A percentile compares a stretch with the other conserved stretches of the same genome.
Evolutionary conservation across 805 yeast species (phyloP).

Genomic region (Hanseniaspora vineae): DNA sequence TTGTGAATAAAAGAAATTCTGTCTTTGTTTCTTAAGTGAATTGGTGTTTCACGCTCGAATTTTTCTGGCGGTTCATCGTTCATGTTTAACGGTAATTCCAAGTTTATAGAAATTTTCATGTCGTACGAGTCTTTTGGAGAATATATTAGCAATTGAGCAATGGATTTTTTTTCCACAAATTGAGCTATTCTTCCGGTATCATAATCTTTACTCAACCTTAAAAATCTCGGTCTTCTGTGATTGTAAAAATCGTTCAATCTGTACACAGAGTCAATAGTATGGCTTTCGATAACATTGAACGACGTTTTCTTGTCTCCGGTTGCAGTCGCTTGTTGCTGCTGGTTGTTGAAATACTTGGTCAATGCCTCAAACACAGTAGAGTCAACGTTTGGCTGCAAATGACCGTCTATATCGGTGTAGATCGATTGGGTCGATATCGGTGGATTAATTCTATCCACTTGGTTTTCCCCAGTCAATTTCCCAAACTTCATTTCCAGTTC

Average conservation of each 20-base stretch:
- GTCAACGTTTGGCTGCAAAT: constrained; percentile 55
- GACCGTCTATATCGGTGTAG: constrained; percentile 41
- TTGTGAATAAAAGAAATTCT: constrained; percentile 60
- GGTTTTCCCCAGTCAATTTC: constrained; percentile 47
- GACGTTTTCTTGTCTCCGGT: constrained; percentile 21
- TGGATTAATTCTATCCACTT: constrained; percentile 48
- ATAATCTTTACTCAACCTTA: constrained; percentile 56
- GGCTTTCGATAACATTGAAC: constrained; percentile 48
- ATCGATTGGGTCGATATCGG: constrained; percentile 62
- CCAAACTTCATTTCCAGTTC: constrained; percentile 73
- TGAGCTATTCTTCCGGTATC: constrained; percentile 54
- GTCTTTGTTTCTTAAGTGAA: constrained; percentile 53
- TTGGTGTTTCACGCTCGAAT: constrained; percentile 40
- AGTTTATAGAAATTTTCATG: constrained; percentile 57
- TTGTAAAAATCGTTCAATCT: constrained; percentile 44
- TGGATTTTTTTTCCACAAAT: constrained; percentile 58
- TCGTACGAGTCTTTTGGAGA: constrained; percentile 73
- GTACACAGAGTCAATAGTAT: constrained; percentile 49
- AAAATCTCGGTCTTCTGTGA: constrained; percentile 43
- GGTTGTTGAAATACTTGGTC: constrained; percentile 37
- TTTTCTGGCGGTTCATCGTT: constrained; percentile 43
- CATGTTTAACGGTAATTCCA: constrained; percentile 51
- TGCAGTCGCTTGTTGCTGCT: constrained; percentile 28
- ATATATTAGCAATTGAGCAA: constrained; percentile 59
- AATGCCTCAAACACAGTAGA: constrained; percentile 47